Evolutionary conservation across 208 protist species (phyloP).

Genomic region (Porcisia hertigi): DNA sequence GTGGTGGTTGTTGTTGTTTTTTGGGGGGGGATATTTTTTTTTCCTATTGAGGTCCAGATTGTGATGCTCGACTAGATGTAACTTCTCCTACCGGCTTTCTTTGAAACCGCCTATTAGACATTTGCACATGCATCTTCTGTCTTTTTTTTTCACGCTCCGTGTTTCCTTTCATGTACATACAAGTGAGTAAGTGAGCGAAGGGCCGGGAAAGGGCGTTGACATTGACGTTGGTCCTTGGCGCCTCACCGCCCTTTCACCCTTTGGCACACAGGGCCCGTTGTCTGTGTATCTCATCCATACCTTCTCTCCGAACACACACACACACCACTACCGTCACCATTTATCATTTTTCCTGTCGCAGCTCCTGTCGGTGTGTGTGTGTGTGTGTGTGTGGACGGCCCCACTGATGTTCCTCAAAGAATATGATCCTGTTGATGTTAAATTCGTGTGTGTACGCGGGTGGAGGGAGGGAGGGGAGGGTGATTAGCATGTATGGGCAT

Average conservation of each 20-base stretch:
- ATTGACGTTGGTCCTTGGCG: neutral
- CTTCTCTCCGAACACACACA: neutral
- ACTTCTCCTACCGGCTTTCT: neutral
- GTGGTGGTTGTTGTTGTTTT: neutral
- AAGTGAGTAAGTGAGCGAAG: neutral
- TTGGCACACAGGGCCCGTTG: neutral
- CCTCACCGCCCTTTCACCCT: neutral
- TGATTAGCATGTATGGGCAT: too few relatives aligned
- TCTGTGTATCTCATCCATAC: neutral
- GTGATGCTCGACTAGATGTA: neutral
- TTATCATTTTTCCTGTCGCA: neutral
- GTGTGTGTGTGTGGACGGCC: neutral
- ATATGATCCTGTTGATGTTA: too few relatives aligned
- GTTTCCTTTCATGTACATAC: constrained; percentile 17
- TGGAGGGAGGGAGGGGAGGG: neutral
- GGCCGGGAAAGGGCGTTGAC: neutral
- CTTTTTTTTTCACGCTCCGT: neutral
- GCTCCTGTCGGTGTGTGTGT: neutral
- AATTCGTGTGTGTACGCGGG: neutral
- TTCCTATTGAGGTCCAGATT: too few relatives aligned
- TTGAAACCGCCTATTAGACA: neutral
- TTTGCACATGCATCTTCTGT: neutral
- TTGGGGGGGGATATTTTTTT: too few relatives aligned
- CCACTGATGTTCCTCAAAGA: neutral
- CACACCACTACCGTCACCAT: neutral